A percentile compares a stretch with the other conserved stretches of the same genome.
These are phyloP conservation scores for Emericellopsis terricola DNA, from an alignment of 495 filamentous ascomycete species.

Conservation along the genomic window DNA sequence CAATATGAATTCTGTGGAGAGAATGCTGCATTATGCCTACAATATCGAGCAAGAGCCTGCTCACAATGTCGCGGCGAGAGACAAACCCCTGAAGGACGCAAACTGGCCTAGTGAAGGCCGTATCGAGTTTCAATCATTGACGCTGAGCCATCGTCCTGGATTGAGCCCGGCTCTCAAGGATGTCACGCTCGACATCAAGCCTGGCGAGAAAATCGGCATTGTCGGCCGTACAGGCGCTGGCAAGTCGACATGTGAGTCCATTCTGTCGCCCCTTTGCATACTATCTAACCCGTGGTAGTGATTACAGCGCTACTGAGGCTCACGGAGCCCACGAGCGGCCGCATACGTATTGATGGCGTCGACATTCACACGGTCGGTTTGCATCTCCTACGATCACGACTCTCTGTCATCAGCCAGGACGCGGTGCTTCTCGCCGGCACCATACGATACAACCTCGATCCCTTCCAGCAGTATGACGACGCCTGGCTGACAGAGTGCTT, in stretches of 20 bases:
- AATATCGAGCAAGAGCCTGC: too few species aligned
- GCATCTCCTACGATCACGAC: slow-evolving; percentile 27
- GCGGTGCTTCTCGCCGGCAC: slow-evolving; percentile 34
- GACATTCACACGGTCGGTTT: slow-evolving; percentile 29
- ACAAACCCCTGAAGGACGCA: too few species aligned
- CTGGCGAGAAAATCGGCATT: slow-evolving; percentile 36
- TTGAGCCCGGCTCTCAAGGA: slow-evolving; percentile 30
- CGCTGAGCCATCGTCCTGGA: slow-evolving; percentile 26
- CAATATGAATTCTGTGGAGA: too few species aligned
- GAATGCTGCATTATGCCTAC: too few species aligned
- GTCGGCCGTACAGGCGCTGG: slow-evolving; percentile 41
- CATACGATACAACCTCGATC: slow-evolving; percentile 30
- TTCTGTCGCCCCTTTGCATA: too few species aligned
- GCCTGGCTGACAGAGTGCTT: slow-evolving; percentile 35
- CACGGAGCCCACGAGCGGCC: slow-evolving; percentile 27
- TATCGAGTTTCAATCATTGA: slow-evolving; percentile 30
- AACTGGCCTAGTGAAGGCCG: slow-evolving; percentile 28
- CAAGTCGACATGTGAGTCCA: too few species aligned
- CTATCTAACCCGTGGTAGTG: background rate
- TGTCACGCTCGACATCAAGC: slow-evolving; percentile 28
- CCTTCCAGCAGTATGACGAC: slow-evolving; percentile 34
- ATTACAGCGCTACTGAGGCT: slow-evolving; percentile 34
- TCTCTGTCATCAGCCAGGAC: slow-evolving; percentile 40
- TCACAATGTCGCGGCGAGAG: too few species aligned
- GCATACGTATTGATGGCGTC: slow-evolving; percentile 34